Evolutionary conservation across 2,329 filamentous ascomycete genomes (phyloP).

Genomic region (Fusarium sp.): DNA sequence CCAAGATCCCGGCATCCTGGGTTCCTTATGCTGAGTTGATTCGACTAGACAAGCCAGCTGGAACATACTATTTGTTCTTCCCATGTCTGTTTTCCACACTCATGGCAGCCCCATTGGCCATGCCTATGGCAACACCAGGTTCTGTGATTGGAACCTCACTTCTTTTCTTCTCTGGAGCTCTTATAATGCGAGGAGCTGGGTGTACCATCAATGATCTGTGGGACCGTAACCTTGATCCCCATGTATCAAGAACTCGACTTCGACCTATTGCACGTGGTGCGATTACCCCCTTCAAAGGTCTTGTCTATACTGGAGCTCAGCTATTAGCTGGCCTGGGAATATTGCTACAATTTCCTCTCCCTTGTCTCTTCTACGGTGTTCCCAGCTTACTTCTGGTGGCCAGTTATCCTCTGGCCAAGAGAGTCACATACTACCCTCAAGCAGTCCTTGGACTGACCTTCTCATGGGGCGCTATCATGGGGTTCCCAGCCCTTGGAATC

Average conservation of each 20-base stretch:
- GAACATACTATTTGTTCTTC: conserved; percentile 87
- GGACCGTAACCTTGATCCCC: conserved; percentile 87
- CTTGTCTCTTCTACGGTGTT: conserved; percentile 82
- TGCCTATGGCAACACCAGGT: conserved; percentile 70
- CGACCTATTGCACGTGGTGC: conserved; percentile 86
- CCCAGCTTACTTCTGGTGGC: conserved; percentile 81
- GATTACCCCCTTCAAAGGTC: conserved; percentile 76
- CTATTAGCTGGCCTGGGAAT: conserved; percentile 79
- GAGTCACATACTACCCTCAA: conserved; percentile 89
- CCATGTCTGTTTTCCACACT: conserved; percentile 88
- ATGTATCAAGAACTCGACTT: conserved; percentile 80
- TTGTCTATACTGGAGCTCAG: conserved; percentile 81
- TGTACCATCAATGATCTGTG: conserved; percentile 93
- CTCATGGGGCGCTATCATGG: conserved; percentile 90
- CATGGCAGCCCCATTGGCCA: conserved; percentile 78
- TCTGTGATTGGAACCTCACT: conserved; percentile 73
- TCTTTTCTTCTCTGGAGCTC: conserved; percentile 80
- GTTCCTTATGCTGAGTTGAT: conserved; percentile 86
- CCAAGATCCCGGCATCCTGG: conserved; percentile 75
- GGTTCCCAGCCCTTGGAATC: conserved; percentile 84
- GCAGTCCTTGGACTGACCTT: conserved; percentile 86
- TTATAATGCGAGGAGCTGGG: conserved; percentile 89
- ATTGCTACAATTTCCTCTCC: conserved; percentile 79
- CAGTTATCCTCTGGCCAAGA: conserved; percentile 85
- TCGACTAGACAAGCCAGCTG: conserved; percentile 83